phyloP scores from a whole-genome alignment of 305 asterid genomes.

The Rubia occidens region DNA sequence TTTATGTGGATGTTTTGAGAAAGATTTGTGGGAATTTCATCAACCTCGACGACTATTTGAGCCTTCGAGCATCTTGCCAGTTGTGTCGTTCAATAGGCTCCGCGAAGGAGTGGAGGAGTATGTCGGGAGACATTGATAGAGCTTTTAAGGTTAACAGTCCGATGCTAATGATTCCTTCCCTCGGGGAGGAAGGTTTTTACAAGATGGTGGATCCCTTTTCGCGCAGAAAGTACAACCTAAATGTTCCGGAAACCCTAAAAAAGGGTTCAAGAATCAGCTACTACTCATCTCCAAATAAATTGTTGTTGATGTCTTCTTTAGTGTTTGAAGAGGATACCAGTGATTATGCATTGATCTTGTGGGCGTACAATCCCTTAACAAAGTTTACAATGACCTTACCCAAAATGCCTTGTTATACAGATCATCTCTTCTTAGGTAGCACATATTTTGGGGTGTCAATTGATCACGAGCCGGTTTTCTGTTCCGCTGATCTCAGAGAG shows the following conservation, averaged over 20 bases:
- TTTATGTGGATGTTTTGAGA: too few species aligned
- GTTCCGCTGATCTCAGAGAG: too few species aligned
- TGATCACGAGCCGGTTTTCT: too few species aligned
- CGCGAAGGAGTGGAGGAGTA: background rate
- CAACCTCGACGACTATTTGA: background rate
- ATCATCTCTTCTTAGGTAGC: too few species aligned
- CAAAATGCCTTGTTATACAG: background rate
- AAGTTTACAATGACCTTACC: background rate
- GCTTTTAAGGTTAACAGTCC: background rate
- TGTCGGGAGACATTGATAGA: too few species aligned
- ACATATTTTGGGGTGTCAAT: too few species aligned
- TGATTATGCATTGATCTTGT: background rate
- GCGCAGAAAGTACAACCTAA: too few species aligned
- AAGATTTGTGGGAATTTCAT: background rate
- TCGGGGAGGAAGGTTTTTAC: too few species aligned
- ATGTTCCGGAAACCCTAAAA: too few species aligned
- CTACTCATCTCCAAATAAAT: too few species aligned
- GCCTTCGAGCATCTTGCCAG: background rate
- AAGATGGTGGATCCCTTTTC: background rate
- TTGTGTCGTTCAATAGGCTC: background rate
- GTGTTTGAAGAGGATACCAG: background rate
- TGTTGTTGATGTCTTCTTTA: background rate
- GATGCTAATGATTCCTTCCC: background rate
- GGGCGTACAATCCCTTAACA: background rate
- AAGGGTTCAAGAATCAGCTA: too few species aligned